Conservation (phyloP, 1,284 basidiomycete genomes). For the Cryptococcus depauperatus region DNA sequence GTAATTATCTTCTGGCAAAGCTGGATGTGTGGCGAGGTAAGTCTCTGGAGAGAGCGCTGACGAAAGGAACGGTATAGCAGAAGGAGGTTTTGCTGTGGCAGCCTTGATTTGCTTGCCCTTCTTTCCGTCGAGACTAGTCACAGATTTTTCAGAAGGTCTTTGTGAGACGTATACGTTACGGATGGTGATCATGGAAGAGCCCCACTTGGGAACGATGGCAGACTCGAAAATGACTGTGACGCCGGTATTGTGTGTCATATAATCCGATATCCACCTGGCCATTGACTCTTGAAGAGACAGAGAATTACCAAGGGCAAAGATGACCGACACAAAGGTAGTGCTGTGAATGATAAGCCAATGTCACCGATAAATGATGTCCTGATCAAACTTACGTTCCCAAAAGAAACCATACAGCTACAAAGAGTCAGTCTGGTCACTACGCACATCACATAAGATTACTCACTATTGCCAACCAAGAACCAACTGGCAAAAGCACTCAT, state of each 20-base stretch:
- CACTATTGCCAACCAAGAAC: conserved; percentile 82
- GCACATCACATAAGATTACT: conserved; percentile 7
- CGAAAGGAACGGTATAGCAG: conserved; percentile 34
- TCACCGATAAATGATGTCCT: background rate
- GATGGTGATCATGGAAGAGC: conserved; percentile 88
- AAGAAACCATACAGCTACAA: conserved; percentile 60
- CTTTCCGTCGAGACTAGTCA: conserved; percentile 45
- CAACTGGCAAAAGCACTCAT: conserved; percentile 93
- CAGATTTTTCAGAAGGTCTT: conserved; percentile 49
- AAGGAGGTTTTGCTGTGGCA: conserved; percentile 28
- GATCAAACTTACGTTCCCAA: conserved; percentile 73
- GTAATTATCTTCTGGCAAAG: conserved; percentile 51
- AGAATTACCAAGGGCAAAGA: conserved; percentile 83
- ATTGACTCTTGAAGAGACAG: conserved; percentile 87
- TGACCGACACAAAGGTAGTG: conserved; percentile 90
- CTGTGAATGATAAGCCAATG: conserved; percentile 45
- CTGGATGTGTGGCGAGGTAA: conserved; percentile 24
- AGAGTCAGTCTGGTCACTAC: conserved; percentile 1
- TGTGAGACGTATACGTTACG: conserved; percentile 93
- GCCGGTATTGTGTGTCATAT: conserved; percentile 86
- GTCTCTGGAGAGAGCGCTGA: conserved; percentile 33
- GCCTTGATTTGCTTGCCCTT: conserved; percentile 26
- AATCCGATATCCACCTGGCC: conserved; percentile 81
- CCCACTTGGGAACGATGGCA: conserved; percentile 97
- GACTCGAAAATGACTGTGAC: conserved; percentile 94